Percentiles rank a stretch among this genome's conserved stretches.
Conservation (phyloP, 2,329 filamentous ascomycete genomes). For the Cladorrhinum sp. region DNA sequence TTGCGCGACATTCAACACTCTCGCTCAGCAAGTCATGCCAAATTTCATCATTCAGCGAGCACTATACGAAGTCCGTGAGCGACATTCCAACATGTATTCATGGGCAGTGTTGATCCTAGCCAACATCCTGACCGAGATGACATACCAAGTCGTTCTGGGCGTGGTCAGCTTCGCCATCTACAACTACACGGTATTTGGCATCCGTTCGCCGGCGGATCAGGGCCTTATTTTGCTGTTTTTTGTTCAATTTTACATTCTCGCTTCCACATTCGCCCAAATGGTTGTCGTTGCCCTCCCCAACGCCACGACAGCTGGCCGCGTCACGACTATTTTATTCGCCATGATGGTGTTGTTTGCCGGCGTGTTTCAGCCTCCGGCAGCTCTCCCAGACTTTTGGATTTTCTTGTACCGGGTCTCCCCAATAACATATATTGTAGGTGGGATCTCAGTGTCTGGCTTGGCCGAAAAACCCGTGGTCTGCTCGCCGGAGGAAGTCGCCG, state of each 20-base stretch:
- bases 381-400: constrained; percentile 73
- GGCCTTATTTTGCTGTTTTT: constrained; percentile 76
- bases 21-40: constrained; percentile 79
- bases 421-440: constrained; percentile 75
- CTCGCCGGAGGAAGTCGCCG: constrained; percentile 64
- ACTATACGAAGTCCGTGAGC: constrained; percentile 80
- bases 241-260: constrained; percentile 73
- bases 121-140: constrained; percentile 79
- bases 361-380: constrained; percentile 62
- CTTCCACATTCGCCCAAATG: constrained; percentile 75
- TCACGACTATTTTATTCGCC: constrained; percentile 72
- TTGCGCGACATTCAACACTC: constrained; percentile 74
- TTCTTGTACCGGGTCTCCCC: constrained; percentile 82
- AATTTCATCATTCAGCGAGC: constrained; percentile 79
- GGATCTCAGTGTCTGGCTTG: constrained; percentile 67
- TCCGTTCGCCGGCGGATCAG: constrained; percentile 64
- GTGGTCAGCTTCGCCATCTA: constrained; percentile 74
- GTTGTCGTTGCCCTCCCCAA: constrained; percentile 72
- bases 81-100: constrained; percentile 77
- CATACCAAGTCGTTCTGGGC: constrained; percentile 75
- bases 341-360: constrained; percentile 72
- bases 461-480: constrained; percentile 66
- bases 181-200: constrained; percentile 82
- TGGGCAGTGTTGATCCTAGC: constrained; percentile 84
- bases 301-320: constrained; percentile 72